phyloP scores from a whole-genome alignment of 768 basidiomycete genomes.

The Termitomyces bulborhizus region DNA sequence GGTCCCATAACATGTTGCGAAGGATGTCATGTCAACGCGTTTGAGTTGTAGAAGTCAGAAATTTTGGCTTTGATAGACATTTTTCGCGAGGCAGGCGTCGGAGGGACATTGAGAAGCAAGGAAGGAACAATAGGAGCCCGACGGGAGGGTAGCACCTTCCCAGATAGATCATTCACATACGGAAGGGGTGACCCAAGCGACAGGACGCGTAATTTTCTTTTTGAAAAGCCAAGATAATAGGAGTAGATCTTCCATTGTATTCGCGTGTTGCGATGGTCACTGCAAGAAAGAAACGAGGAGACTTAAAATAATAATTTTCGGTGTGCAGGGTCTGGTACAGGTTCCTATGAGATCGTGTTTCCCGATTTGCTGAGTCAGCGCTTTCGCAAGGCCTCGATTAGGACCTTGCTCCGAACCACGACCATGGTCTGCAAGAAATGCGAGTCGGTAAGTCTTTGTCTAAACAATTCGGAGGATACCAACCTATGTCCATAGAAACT shows the following conservation, averaged over 20 bases:
- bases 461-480: conserved; percentile 6
- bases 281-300: background rate
- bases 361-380: conserved; percentile 29
- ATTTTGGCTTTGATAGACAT: conserved; percentile 29
- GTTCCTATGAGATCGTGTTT: too few species aligned
- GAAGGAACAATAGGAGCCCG: conserved; percentile 48
- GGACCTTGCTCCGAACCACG: conserved; percentile 14
- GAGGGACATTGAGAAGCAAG: conserved; percentile 26
- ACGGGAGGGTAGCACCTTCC: conserved; percentile 36
- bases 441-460: conserved; percentile 48
- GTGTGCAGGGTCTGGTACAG: too few species aligned
- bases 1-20: conserved; percentile 32
- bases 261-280: conserved; percentile 27
- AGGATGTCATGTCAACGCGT: conserved; percentile 52
- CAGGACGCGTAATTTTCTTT: conserved; percentile 19
- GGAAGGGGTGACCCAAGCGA: conserved; percentile 31
- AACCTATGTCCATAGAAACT: conserved; percentile 61
- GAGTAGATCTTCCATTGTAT: conserved; percentile 25
- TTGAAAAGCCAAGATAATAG: conserved; percentile 29
- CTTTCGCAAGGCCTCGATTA: background rate
- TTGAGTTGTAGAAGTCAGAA: conserved; percentile 31
- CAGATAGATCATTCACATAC: conserved; percentile 24
- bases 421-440: conserved; percentile 88
- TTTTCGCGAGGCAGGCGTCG: conserved; percentile 20
- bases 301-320: too few species aligned